A percentile compares a stretch with the other conserved stretches of the same genome.
Evolutionary conservation across 352 stramenopile species (phyloP).

Genomic region (Pythium oligandrum): DNA sequence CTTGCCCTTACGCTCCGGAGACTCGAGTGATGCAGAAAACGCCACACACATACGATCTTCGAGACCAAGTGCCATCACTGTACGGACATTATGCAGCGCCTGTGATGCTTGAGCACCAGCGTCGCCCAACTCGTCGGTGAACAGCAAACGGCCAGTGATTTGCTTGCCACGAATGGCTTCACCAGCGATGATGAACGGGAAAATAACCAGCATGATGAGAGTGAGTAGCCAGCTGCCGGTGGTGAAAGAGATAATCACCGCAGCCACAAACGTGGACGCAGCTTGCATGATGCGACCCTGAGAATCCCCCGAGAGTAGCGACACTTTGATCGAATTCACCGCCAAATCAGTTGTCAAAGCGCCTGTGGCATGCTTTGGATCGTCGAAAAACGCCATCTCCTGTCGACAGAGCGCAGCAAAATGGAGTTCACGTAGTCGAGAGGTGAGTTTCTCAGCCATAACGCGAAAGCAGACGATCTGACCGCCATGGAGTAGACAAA

Average conservation of each 20-base stretch:
- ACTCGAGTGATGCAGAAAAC: slow-evolving; percentile 21
- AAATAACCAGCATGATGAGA: slow-evolving; percentile 44
- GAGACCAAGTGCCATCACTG: slow-evolving; percentile 32
- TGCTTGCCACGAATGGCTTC: slow-evolving; percentile 23
- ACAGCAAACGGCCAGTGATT: slow-evolving; percentile 13
- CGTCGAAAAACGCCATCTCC: slow-evolving; percentile 69
- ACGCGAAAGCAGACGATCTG: slow-evolving; percentile 35
- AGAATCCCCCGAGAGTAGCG: slow-evolving; percentile 36
- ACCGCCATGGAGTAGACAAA: slow-evolving; percentile 21
- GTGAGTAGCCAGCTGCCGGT: slow-evolving; percentile 54
- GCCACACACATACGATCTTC: slow-evolving; percentile 21
- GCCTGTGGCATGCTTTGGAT: slow-evolving; percentile 52
- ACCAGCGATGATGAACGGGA: slow-evolving; percentile 48
- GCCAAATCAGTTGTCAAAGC: slow-evolving; percentile 32
- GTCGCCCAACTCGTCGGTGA: slow-evolving; percentile 24
- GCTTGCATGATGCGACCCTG: slow-evolving; percentile 33
- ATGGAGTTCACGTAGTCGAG: slow-evolving; percentile 31
- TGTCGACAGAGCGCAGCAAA: slow-evolving; percentile 31
- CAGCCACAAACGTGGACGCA: slow-evolving; percentile 34
- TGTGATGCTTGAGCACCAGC: slow-evolving; percentile 41
- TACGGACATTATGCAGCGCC: slow-evolving; percentile 46
- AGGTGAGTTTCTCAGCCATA: slow-evolving; percentile 42
- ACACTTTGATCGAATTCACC: slow-evolving; percentile 36
- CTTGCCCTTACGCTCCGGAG: slow-evolving; percentile 22
- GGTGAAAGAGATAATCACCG: slow-evolving; percentile 45